Base-by-base conservation (phyloP, 495 filamentous ascomycete species). In the Penicillium malachiteum region DNA sequence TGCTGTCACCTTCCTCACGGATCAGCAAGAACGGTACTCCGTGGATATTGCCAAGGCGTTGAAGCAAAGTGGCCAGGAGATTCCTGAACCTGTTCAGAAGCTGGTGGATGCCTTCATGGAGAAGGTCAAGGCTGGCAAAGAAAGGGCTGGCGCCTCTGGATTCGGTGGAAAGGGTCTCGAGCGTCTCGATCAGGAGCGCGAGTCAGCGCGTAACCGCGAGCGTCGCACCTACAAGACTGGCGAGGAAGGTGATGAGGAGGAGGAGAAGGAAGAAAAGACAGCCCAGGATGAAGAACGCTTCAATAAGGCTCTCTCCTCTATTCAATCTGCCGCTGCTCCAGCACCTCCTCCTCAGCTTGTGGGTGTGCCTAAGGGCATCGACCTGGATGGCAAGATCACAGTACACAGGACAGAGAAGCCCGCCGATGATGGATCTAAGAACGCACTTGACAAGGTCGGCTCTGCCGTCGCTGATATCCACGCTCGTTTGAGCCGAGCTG, bases 91-190 rank as follows among this genome's bases (percentile, higher is more conserved):
- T 1, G 70, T 91, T 17, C 78, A 84, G 60, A 84, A 85, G 49
- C 66, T 90, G 56, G 82, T 84, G 3, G 80, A 88, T 53, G 56
- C 65, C 2, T 96, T 92, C 74, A 77, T 85, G 39, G 89, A 96
- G 62, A 97, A 96, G 65, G 91, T 97, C 57, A 93, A 92, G 66
- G 78, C 87, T 6, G 94, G 94, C 3, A 94, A 96, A 68, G 92
- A 91, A 60, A 96, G 34, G 26, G 85, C 87, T 48, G 85, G 81
- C 50, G 76, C 70, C 9, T 89, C 87, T 53, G 95, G 94, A 12
- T 99, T 97, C 56, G 94, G 94, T 62, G 94, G 94, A 16, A 96
- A 97, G 64, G 94, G 94, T 45, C 77, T 97, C 40, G 94, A 97
- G 65, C 86, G 85, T 37, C 83, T 97, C 35, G 92, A 96, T 70